Conservation (phyloP, 2,329 filamentous ascomycete species). For the Fusarium xylarioides region DNA sequence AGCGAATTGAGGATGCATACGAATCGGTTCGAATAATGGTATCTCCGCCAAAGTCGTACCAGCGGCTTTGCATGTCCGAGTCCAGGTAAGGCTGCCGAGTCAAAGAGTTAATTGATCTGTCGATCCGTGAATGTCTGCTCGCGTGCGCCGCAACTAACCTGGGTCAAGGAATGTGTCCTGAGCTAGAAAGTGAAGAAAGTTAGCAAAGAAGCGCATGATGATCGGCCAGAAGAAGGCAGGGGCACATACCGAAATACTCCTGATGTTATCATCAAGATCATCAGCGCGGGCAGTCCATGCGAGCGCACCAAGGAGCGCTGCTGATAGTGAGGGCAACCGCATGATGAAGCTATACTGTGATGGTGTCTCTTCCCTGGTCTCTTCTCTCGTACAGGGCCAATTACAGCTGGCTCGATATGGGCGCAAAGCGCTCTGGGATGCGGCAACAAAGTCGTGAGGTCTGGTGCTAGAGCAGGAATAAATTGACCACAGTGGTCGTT, state of each 20-base stretch:
- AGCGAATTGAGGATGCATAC: conserved; percentile 55
- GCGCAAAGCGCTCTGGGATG: conserved; percentile 34
- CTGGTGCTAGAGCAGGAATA: neutral
- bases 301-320: conserved; percentile 59
- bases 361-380: conserved; percentile 4
- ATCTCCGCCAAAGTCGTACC: conserved; percentile 99
- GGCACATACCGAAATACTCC: conserved; percentile 60
- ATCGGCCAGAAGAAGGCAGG: neutral
- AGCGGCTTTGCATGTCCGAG: conserved; percentile 96
- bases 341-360: conserved; percentile 48
- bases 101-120: conserved; percentile 35
- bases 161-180: conserved; percentile 83
- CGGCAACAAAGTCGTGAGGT: conserved; percentile 21
- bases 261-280: conserved; percentile 58
- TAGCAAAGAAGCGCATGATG: conserved; percentile 22
- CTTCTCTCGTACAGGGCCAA: conserved; percentile 29
- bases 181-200: conserved; percentile 62
- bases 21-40: conserved; percentile 80
- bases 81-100: conserved; percentile 86
- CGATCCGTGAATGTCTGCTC: conserved; percentile 24
- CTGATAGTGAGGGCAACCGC: conserved; percentile 58
- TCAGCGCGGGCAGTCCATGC: conserved; percentile 61
- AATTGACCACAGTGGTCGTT: conserved; percentile 35
- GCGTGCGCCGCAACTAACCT: conserved; percentile 65
- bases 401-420: conserved; percentile 29